These are phyloP conservation scores for Acmispon strigosus DNA, from an alignment of 306 rosid genomes.

Conservation along the genomic window DNA sequence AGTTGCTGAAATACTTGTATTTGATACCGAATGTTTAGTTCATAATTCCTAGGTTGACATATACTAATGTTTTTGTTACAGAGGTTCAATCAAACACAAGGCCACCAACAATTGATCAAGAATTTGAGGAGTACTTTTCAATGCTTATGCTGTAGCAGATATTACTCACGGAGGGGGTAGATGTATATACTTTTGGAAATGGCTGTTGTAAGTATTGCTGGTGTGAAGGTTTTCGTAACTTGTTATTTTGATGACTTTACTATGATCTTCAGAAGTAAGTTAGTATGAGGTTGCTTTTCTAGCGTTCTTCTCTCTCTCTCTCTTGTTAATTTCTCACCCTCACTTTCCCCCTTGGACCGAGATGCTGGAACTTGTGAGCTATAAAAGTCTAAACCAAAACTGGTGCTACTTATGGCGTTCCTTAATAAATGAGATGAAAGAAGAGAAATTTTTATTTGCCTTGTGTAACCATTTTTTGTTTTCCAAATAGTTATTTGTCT, in stretches of 20 bases:
- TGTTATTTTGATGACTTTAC: background rate
- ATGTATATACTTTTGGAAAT: conserved; percentile 6
- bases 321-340: background rate
- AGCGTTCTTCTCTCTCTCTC: background rate
- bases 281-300: background rate
- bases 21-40: background rate
- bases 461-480: background rate
- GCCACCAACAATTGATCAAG: conserved; percentile 79
- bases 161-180: conserved; percentile 13
- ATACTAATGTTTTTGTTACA: conserved; percentile 29
- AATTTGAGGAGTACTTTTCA: conserved; percentile 83
- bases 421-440: background rate
- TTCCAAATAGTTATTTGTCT: background rate
- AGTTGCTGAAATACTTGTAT: background rate
- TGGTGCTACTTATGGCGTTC: background rate
- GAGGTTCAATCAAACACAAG: conserved; percentile 49
- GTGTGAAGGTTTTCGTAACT: background rate
- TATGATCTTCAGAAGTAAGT: background rate
- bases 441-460: background rate
- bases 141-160: conserved; percentile 55
- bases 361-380: background rate
- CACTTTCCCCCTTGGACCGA: background rate
- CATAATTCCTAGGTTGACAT: background rate
- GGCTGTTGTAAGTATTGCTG: background rate
- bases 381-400: background rate